Conservation (phyloP, 1,284 basidiomycete genomes). For the Kalmanozyma brasiliensis region DNA sequence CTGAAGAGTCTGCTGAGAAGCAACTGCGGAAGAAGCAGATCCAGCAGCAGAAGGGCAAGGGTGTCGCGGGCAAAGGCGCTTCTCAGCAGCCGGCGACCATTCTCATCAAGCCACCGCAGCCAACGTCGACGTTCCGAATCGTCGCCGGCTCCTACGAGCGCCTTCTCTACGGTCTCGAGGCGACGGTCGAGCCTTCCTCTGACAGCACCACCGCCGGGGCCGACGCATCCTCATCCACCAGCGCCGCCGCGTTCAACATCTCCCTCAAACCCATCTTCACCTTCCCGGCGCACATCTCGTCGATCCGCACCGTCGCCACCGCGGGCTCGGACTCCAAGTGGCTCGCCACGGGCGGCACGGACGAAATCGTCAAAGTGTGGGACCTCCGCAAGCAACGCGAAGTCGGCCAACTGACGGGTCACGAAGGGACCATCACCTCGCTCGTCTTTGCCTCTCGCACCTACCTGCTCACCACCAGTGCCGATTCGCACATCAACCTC, state of each 20-base stretch:
- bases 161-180: slow-evolving; percentile 88
- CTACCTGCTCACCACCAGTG: slow-evolving; percentile 87
- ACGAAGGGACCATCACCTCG: slow-evolving; percentile 92
- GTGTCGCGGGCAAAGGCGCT: slow-evolving; percentile 2
- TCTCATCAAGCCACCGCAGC: slow-evolving; percentile 39
- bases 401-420: slow-evolving; percentile 90
- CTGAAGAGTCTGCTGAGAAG: slow-evolving; percentile 29
- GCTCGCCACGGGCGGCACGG: slow-evolving; percentile 91
- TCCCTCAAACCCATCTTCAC: slow-evolving; percentile 83
- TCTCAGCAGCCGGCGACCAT: slow-evolving; percentile 15
- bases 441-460: slow-evolving; percentile 87
- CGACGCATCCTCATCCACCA: slow-evolving; percentile 29
- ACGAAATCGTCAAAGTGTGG: slow-evolving; percentile 98
- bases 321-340: slow-evolving; percentile 79
- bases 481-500: slow-evolving; percentile 80
- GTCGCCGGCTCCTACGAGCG: slow-evolving; percentile 95
- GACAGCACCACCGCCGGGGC: no score
- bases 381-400: slow-evolving; percentile 89
- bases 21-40: slow-evolving; percentile 24
- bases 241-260: slow-evolving; percentile 47
- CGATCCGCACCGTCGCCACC: slow-evolving; percentile 80
- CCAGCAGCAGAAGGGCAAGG: slow-evolving; percentile 34
- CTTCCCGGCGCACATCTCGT: slow-evolving; percentile 94
- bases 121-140: slow-evolving; percentile 75
- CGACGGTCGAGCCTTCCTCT: slow-evolving; percentile 70